phyloP scores from a whole-genome alignment of 306 rosid genomes.

The Crotalaria pallida region DNA sequence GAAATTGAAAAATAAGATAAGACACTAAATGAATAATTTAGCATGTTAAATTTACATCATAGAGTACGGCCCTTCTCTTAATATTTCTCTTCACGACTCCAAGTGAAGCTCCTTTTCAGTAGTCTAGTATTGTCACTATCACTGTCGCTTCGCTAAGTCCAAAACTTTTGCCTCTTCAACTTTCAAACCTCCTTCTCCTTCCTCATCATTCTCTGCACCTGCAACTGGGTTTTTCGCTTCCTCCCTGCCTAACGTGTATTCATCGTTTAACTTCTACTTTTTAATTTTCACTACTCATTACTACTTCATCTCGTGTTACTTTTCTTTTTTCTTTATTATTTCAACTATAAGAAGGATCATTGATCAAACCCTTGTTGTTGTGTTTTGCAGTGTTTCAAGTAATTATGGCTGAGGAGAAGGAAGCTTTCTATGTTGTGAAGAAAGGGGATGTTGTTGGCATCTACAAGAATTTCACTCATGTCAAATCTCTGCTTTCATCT shows the following conservation, averaged over 20 bases:
- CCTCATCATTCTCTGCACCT: no score
- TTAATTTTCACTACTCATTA: not conserved
- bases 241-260: not conserved
- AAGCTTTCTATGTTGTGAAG: constrained; percentile 66
- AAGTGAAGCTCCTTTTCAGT: no score
- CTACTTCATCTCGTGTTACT: not conserved
- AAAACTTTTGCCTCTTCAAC: no score
- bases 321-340: not conserved
- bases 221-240: no score
- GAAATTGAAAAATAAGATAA: no score
- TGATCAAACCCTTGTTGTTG: not conserved
- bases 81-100: no score
- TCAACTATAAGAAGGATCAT: not conserved
- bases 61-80: no score
- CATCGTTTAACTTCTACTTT: not conserved
- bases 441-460: constrained; percentile 75
- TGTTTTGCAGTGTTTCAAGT: constrained; percentile 24
- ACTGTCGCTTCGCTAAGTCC: no score
- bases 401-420: constrained; percentile 63
- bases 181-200: no score
- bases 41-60: no score
- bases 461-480: constrained; percentile 55
- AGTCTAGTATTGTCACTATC: no score
- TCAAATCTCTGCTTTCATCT: constrained; percentile 45
- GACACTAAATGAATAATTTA: no score